Conservation (phyloP, 1,284 basidiomycete species). For the Ustilago esculenta region DNA sequence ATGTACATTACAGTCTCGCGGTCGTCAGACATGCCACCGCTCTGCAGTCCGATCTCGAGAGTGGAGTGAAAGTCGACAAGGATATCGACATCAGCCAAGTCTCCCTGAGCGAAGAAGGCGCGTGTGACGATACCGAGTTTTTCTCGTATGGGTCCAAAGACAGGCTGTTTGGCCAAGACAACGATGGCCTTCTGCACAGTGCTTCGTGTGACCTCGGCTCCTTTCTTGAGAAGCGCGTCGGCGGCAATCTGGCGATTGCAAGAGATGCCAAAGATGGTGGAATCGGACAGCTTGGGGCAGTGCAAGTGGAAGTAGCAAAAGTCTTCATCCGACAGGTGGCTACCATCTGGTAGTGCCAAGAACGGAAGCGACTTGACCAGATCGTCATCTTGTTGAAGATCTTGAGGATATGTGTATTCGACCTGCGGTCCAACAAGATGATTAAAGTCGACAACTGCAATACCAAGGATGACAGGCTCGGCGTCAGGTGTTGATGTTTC, state of each 20-base stretch:
- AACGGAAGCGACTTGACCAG: constrained; percentile 78
- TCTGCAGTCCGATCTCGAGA: constrained; percentile 60
- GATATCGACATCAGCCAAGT: constrained; percentile 61
- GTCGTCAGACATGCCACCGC: constrained; percentile 44
- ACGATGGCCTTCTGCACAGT: constrained; percentile 98
- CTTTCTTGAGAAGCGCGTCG: constrained; percentile 80
- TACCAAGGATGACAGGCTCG: constrained; percentile 55
- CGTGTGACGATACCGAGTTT: constrained; percentile 92
- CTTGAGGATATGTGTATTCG: constrained; percentile 59
- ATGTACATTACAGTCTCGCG: constrained; percentile 74
- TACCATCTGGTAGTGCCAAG: constrained; percentile 95
- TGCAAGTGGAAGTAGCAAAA: constrained; percentile 93
- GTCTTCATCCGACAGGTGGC: constrained; percentile 91
- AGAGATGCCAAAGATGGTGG: constrained; percentile 55
- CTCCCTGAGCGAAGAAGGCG: constrained; percentile 66
- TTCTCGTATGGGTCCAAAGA: constrained; percentile 73
- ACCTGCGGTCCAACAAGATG: constrained; percentile 65
- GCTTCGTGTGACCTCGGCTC: constrained; percentile 88
- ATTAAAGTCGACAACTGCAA: constrained; percentile 66
- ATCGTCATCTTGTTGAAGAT: constrained; percentile 59
- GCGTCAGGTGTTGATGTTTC: background rate
- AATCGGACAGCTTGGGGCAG: constrained; percentile 33
- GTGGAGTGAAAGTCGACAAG: constrained; percentile 66
- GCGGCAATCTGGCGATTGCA: constrained; percentile 93
- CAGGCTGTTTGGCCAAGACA: constrained; percentile 77